A percentile compares a stretch with the other conserved stretches of the same genome.
Evolutionary conservation across 495 filamentous ascomycete genomes (phyloP).

Genomic region (Tuber aestivum): DNA sequence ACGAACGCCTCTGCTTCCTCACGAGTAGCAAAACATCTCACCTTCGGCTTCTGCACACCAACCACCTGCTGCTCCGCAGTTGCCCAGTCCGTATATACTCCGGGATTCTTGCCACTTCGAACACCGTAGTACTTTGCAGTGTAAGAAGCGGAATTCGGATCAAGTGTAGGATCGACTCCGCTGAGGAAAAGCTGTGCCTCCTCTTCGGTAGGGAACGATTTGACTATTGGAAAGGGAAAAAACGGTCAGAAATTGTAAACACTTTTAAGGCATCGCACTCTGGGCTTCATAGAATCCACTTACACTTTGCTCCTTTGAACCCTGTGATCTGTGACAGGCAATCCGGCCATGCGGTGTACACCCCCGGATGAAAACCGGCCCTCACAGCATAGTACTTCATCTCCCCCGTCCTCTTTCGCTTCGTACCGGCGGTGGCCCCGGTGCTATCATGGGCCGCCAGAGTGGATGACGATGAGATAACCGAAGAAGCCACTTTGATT

Average conservation of each 20-base stretch:
- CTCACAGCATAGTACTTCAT: slow-evolving; percentile 86
- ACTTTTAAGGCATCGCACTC: slow-evolving; percentile 10
- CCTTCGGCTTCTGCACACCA: slow-evolving; percentile 67
- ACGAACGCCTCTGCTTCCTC: slow-evolving; percentile 74
- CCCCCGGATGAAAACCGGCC: slow-evolving; percentile 66
- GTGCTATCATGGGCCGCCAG: slow-evolving; percentile 16
- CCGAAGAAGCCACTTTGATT: slow-evolving; percentile 34
- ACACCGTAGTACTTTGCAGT: slow-evolving; percentile 72
- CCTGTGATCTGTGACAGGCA: slow-evolving; percentile 76
- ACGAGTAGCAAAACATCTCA: slow-evolving; percentile 66
- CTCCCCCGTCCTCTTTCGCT: slow-evolving; percentile 57
- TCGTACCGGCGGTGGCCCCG: slow-evolving; percentile 41
- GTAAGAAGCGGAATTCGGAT: slow-evolving; percentile 43
- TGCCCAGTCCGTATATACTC: slow-evolving; percentile 86
- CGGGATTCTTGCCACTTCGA: slow-evolving; percentile 71
- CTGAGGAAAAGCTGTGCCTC: slow-evolving; percentile 74
- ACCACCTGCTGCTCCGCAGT: slow-evolving; percentile 68
- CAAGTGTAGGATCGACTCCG: slow-evolving; percentile 51
- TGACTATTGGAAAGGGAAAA: slow-evolving; percentile 52
- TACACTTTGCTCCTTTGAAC: slow-evolving; percentile 78
- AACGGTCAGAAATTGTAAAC: slow-evolving; percentile 19
- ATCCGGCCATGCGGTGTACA: slow-evolving; percentile 79
- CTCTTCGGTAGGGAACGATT: slow-evolving; percentile 68
- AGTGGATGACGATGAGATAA: slow-evolving; percentile 18
- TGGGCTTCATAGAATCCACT: slow-evolving; percentile 43